Evolutionary conservation across 75 land plant genomes (phyloP).

Genomic region (Sequoiadendron giganteum): DNA sequence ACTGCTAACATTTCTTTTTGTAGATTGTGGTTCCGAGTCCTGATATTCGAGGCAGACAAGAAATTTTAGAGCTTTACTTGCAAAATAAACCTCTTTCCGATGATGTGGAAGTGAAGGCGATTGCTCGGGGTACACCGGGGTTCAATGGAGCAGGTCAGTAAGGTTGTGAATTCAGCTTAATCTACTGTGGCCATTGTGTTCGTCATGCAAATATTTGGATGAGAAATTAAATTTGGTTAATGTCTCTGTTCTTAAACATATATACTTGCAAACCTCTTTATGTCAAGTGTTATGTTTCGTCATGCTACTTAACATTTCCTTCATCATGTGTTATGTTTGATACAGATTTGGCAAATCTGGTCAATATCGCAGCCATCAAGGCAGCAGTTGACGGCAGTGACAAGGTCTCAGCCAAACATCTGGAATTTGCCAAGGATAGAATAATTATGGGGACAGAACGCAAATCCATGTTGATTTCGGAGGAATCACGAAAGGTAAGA

Average conservation of each 20-base stretch:
- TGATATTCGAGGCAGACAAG: constrained; percentile 90
- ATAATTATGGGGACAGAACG: constrained; percentile 99
- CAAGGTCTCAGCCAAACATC: constrained; percentile 63
- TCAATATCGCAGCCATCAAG: constrained; percentile 96
- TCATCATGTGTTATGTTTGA: constrained; percentile 1
- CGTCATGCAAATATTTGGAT: constrained; percentile 12
- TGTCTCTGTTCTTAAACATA: background rate
- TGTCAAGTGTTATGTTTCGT: background rate
- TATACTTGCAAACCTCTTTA: background rate
- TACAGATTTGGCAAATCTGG: constrained; percentile 95
- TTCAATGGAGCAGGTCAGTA: constrained; percentile 95
- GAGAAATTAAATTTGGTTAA: background rate
- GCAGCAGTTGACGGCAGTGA: constrained; percentile 98
- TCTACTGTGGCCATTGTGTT: background rate
- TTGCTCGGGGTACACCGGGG: constrained; percentile 97
- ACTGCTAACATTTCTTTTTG: background rate
- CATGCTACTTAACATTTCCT: background rate
- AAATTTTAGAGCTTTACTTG: constrained; percentile 92
- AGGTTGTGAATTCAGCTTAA: background rate
- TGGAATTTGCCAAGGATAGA: constrained; percentile 98
- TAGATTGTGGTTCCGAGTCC: constrained; percentile 97
- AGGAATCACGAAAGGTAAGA: constrained; percentile 92
- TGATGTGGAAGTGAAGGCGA: constrained; percentile 83
- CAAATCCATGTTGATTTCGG: constrained; percentile 90
- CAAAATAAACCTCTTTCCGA: constrained; percentile 91